Conservation (phyloP, 2,329 filamentous ascomycete species). For the Cytospora leucostoma region DNA sequence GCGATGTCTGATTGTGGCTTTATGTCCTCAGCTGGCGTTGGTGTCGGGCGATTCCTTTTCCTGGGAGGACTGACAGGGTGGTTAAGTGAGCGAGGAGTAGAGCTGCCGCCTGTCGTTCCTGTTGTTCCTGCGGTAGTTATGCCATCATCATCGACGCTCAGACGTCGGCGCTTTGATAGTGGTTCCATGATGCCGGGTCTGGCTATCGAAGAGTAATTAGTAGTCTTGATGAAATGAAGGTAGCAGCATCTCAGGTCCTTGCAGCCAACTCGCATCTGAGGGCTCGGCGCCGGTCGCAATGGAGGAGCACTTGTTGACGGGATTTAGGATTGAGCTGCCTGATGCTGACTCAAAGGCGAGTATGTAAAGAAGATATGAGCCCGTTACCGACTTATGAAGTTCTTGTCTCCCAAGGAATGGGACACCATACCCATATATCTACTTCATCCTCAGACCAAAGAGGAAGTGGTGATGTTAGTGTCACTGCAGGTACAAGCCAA, state of each 20-base stretch:
- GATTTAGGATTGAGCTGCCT: not conserved
- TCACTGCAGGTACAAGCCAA: too few relatives aligned
- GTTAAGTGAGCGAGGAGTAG: conserved; percentile 36
- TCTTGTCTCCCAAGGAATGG: too few relatives aligned
- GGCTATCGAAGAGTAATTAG: not conserved
- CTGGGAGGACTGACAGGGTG: conserved; percentile 50
- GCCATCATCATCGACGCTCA: conserved; percentile 2
- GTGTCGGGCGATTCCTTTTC: conserved; percentile 35
- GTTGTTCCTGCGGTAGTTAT: not conserved
- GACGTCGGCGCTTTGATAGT: conserved; percentile 16
- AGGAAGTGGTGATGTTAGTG: too few relatives aligned
- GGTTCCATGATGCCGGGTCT: conserved; percentile 20
- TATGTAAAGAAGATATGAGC: not conserved
- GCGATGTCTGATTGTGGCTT: not conserved
- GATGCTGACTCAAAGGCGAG: not conserved
- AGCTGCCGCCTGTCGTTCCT: not conserved
- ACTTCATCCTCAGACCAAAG: too few relatives aligned
- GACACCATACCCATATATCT: too few relatives aligned
- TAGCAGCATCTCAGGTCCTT: not conserved
- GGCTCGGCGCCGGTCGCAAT: not conserved
- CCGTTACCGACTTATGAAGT: too few relatives aligned
- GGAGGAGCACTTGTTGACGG: not conserved
- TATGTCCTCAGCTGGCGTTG: conserved; percentile 8
- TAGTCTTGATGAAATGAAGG: not conserved
- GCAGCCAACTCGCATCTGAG: not conserved